These are phyloP conservation scores for Penicillium fimorum DNA, from an alignment of 495 filamentous ascomycete species.

Conservation along the genomic window DNA sequence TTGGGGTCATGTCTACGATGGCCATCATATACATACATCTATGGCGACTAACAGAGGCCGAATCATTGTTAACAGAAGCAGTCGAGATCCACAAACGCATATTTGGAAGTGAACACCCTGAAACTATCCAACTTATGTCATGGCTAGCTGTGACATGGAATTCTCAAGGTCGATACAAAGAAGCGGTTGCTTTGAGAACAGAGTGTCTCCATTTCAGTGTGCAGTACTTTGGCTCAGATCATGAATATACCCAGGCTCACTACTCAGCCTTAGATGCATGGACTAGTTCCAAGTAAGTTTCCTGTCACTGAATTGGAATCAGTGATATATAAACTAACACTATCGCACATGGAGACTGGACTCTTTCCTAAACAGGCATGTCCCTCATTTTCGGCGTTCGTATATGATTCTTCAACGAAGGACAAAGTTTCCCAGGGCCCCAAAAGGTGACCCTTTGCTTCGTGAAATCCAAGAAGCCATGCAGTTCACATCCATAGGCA, in stretches of 20 bases:
- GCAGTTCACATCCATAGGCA: background rate
- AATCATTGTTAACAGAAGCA: background rate
- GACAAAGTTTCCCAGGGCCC: too few species aligned
- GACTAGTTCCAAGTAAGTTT: constrained; percentile 3
- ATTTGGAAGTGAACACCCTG: constrained; percentile 10
- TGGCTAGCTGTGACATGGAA: background rate
- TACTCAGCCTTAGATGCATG: background rate
- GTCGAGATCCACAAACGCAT: background rate
- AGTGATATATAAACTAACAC: background rate
- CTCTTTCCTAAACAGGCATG: background rate
- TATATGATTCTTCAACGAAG: background rate
- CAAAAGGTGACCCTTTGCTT: background rate
- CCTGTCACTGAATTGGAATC: background rate
- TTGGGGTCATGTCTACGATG: constrained; percentile 2
- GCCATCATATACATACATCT: constrained; percentile 1
- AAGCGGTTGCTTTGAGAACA: background rate
- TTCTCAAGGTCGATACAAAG: background rate
- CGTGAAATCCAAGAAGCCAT: constrained; percentile 1
- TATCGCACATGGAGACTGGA: background rate
- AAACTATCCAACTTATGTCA: background rate
- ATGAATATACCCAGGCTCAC: background rate
- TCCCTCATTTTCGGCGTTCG: background rate
- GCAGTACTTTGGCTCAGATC: background rate
- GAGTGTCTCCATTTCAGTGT: background rate
- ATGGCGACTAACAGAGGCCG: constrained; percentile 14